Base-by-base conservation (phyloP, 495 filamentous ascomycete genomes). In the Penicillium flavigenum region DNA sequence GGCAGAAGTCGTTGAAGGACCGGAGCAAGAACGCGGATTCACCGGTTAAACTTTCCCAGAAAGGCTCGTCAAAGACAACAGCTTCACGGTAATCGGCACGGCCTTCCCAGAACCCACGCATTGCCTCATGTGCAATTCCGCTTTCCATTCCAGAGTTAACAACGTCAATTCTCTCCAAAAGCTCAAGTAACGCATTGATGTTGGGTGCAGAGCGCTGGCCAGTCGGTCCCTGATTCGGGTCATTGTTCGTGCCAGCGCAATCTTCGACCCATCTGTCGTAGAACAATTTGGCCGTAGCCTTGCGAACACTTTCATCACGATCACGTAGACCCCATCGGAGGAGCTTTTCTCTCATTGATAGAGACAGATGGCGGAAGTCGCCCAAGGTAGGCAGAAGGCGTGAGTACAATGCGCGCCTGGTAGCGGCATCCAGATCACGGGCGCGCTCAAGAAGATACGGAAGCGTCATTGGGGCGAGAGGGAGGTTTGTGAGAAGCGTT, bases 181-280 rank as follows among this genome's bases (percentile, higher is more conserved):
- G 81, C 69, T 98, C 95, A 1, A 95, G 79, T 7, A 99, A 79
- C 6, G 85, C 88, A 4, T 92, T 85, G 29, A 88, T 79, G 58
- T 77, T 90, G 1, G 90, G 90, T 0, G 84, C 68, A 46, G 81
- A 81, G 5, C 72, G 72, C 55, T 84, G 80, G 20, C 62, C 68
- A 47, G 71, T 66, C 14, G 78, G 76, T 3, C 60, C 70, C 12
- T 66, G 76, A 53, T 82, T 76, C 32, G 69, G 70, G 6, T 76
- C 76, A 12, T 79, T 73, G 38, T 83, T 84, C 2, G 77, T 67
- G 4, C 87, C 86, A 5, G 89, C 91, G 65, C 90, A 94, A 68
- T 97, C 91, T 65, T 97, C 92, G 54, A 99, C 89, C 94, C 94
- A 99, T 5, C 91, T 84, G 69, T 96, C 92, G 57, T 87, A 87